Evolutionary conservation across 495 filamentous ascomycete species (phyloP).

Genomic region (Amniculicola lignicola): DNA sequence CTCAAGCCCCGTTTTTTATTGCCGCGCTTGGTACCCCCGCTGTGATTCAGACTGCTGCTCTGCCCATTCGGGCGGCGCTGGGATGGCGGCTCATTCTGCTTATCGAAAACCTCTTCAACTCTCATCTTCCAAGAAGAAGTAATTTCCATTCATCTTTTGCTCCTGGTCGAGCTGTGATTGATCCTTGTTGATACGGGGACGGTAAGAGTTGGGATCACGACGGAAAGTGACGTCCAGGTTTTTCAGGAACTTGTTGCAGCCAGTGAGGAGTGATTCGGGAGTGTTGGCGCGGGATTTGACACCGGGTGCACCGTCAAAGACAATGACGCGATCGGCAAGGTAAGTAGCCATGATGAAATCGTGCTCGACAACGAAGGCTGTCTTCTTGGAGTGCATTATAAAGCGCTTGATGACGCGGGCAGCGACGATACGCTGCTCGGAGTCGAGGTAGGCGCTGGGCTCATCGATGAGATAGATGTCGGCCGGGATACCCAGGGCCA

Average conservation of each 20-base stretch:
- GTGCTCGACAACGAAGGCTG: slow-evolving; percentile 98
- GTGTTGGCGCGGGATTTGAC: slow-evolving; percentile 80
- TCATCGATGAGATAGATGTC: slow-evolving; percentile 99
- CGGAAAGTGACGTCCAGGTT: slow-evolving; percentile 97
- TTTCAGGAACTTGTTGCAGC: slow-evolving; percentile 95
- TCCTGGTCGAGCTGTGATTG: slow-evolving; percentile 95
- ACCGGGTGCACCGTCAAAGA: slow-evolving; percentile 92
- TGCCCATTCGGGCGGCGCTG: slow-evolving; percentile 21
- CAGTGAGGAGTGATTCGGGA: slow-evolving; percentile 88
- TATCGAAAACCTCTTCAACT: slow-evolving; percentile 65
- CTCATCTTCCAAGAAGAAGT: slow-evolving; percentile 94
- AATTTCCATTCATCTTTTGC: slow-evolving; percentile 91
- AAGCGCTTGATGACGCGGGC: slow-evolving; percentile 97
- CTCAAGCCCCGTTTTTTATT: slow-evolving; percentile 40
- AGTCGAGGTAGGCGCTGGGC: slow-evolving; percentile 75
- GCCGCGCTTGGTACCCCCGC: slow-evolving; percentile 48
- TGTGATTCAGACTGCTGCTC: slow-evolving; percentile 43
- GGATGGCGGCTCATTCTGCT: slow-evolving; percentile 46
- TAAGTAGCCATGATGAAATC: slow-evolving; percentile 99
- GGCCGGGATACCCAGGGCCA: slow-evolving; percentile 91
- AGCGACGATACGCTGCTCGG: slow-evolving; percentile 97
- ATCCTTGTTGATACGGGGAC: slow-evolving; percentile 96
- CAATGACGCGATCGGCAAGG: slow-evolving; percentile 94
- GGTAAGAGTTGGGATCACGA: slow-evolving; percentile 91
- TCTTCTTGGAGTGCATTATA: slow-evolving; percentile 99